Percentiles rank a stretch among this genome's conserved stretches.
Evolutionary conservation across 495 filamentous ascomycete genomes (phyloP).

Genomic region (Pyrenopolyporus hunteri): DNA sequence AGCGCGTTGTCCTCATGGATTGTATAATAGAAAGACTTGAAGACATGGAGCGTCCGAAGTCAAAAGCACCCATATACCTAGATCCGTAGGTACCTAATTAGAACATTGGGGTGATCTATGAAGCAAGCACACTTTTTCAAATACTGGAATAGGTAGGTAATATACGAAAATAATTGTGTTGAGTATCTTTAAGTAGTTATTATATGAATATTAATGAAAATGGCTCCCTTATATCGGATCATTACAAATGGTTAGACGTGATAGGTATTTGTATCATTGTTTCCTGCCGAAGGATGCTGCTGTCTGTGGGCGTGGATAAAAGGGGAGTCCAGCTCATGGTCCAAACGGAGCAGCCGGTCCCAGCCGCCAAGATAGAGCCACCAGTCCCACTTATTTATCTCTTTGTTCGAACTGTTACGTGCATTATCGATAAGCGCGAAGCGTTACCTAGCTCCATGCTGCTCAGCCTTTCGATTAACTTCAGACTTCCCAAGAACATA

Average conservation of each 20-base stretch:
- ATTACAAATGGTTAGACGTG: no score
- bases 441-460: background rate
- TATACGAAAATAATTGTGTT: no score
- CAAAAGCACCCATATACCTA: constrained; percentile 12
- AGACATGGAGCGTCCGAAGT: constrained; percentile 3
- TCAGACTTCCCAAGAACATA: background rate
- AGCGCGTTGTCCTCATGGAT: constrained; percentile 8
- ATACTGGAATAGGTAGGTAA: no score
- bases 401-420: background rate
- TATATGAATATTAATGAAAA: no score
- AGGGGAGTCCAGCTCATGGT: no score
- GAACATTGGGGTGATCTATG: background rate
- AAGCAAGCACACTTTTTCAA: background rate
- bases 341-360: background rate
- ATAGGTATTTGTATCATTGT: no score
- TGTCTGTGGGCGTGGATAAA: no score
- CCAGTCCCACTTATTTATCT: no score
- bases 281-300: no score
- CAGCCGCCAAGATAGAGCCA: background rate
- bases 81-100: background rate
- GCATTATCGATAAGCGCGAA: constrained; percentile 11
- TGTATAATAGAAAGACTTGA: constrained; percentile 39
- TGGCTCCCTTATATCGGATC: no score
- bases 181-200: no score
- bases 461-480: background rate